Base-by-base conservation (phyloP, 2,329 filamentous ascomycete species). In the Reticulascus tulasneorum region DNA sequence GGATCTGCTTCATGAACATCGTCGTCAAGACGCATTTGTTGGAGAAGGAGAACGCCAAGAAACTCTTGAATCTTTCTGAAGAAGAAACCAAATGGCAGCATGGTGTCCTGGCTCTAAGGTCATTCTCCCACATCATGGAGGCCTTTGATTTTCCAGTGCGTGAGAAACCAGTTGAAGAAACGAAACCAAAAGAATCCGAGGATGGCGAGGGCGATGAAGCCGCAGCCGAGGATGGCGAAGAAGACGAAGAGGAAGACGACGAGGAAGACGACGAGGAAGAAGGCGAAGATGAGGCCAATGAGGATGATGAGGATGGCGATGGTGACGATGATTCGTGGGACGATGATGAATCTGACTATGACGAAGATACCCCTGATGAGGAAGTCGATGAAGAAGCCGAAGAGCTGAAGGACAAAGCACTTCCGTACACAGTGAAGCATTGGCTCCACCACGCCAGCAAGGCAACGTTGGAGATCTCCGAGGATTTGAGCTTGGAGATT, bases 361-460 rank as follows among this genome's bases (percentile, higher is more conserved):
- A 49, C 1, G 47, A 51, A 1, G 37, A 45, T 0, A n/a, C n/a
- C n/a, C n/a, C n/a, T n/a, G 40, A 46, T 7, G 36, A 48, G 8
- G 49, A 47, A 2, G 25, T 38, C 6, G 52, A 55, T 4, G 47
- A 50, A 0, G 61, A 63, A 37, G 55, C 54, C 0, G 45, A 51
- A 7, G 38, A 48, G 4, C 39, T 56, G 2, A 42, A 40, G 5
- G 47, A 50, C 4, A 47, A 40, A 11, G 58, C 51, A n/a, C 33
- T 58, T 13, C 46, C 52, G 7, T 67, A 67, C 15, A 53, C 62
- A 5, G 54, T 66, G 5, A 65, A 63, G 30, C 45, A 67, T 23
- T 67, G 64, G 64, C 48, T 67, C 4, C 49, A 56, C 6, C 64
- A 67, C 33, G 64, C 60, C 3, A 59, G 60, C 26, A 62, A 63